These are phyloP conservation scores for Globisporangium heterothallicum DNA, from an alignment of 352 stramenopile genomes.

Conservation along the genomic window DNA sequence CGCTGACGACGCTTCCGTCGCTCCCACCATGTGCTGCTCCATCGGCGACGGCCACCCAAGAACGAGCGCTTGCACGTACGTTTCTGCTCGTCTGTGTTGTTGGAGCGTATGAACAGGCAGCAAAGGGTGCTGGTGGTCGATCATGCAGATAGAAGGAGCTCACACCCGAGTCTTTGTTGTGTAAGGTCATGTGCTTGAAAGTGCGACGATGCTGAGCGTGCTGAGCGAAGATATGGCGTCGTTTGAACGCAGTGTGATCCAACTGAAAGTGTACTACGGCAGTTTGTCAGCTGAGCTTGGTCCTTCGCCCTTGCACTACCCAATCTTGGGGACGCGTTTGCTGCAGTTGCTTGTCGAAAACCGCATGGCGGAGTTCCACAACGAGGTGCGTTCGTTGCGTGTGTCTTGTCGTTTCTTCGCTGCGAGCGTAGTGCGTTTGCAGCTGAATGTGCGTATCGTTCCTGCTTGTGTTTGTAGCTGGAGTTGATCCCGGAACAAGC, in stretches of 20 bases:
- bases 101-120: neutral
- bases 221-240: constrained; percentile 76
- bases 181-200: constrained; percentile 82
- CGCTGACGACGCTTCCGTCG: constrained; percentile 77
- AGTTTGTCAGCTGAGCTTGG: constrained; percentile 30
- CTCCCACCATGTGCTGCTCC: constrained; percentile 61
- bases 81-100: constrained; percentile 1
- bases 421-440: too few species aligned
- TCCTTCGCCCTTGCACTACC: constrained; percentile 74
- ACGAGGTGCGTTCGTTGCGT: constrained; percentile 39
- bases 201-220: constrained; percentile 85
- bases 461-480: constrained; percentile 26
- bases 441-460: neutral
- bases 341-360: constrained; percentile 90
- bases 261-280: constrained; percentile 88
- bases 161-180: constrained; percentile 1
- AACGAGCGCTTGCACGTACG: constrained; percentile 76
- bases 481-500: constrained; percentile 84
- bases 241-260: constrained; percentile 87
- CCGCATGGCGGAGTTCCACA: constrained; percentile 92
- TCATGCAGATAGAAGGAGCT: neutral
- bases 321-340: constrained; percentile 86
- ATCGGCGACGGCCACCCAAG: constrained; percentile 48
- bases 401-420: too few species aligned
- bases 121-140: neutral